Base-by-base conservation (phyloP, 768 basidiomycete species). In the Suillus discolor region DNA sequence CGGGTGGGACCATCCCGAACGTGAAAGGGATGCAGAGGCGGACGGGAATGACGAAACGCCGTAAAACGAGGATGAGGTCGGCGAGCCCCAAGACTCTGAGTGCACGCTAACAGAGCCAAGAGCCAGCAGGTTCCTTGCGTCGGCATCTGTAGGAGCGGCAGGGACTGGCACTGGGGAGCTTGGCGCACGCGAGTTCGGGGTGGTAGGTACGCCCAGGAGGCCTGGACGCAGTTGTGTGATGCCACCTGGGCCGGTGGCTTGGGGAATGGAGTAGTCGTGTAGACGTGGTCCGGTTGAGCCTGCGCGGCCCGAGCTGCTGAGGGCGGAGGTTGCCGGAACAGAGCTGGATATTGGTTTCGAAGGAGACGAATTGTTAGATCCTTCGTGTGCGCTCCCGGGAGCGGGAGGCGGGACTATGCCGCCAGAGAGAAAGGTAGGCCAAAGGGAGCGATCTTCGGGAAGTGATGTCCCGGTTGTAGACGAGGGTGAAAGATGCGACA, bases 371-470 rank as follows among this genome's bases (percentile, higher is more conserved):
- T 62, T 57, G 41, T 62, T 12, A 65, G n/a, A 55, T 55, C 69
- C 67, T 18, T 81, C 79, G 15, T 42, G 38, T 9, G 60, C 68
- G 53, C 63, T 68, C 41, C 71, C 70, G 7, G 67, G 61, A 42
- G 71, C 67, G n/a, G 84, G 86, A 49, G 81, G 84, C 28, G 89
- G 90, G 13, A 93, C 78, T 16, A 83, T 77, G 2, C 91, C 91
- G 9, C 89, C 89, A 2, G 89, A 90, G 38, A 94, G 81, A 77
- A 89, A 93, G 41, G 87, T 88, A 0, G 94, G 94, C 93, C 97
- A 98, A 55, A 96, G 85, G 2, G 92, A 93, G 67, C 96, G 91
- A 75, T 98, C 97, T 64, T 96, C 94, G 0, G 97, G 97, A 3
- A 99, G 82, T 8, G 93, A 94, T 12, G 85, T 83, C n/a, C 89